Evolutionary conservation across 768 basidiomycete genomes (phyloP).

Genomic region (Psilocybe cyanescens): DNA sequence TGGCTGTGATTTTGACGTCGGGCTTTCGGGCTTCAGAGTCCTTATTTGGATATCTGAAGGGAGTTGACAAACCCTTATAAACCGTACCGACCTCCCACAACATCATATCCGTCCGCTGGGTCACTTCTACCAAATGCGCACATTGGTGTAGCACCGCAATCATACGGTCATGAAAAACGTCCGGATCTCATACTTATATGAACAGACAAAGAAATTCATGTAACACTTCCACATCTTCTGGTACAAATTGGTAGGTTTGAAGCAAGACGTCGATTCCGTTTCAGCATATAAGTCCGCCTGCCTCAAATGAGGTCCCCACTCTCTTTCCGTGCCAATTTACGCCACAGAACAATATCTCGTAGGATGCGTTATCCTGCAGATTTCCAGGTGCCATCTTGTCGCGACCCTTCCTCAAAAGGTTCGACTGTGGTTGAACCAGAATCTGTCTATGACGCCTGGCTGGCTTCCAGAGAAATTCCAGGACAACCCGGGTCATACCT

Average conservation of each 20-base stretch:
- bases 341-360: slow-evolving; percentile 37
- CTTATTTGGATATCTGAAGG: slow-evolving; percentile 43
- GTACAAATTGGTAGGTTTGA: slow-evolving; percentile 31
- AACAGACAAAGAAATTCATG: slow-evolving; percentile 33
- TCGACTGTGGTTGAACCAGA: slow-evolving; percentile 26
- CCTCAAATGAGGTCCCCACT: slow-evolving; percentile 34
- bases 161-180: slow-evolving; percentile 49
- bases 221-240: slow-evolving; percentile 24
- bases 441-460: slow-evolving; percentile 56
- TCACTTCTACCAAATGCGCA: slow-evolving; percentile 49
- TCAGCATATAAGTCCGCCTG: slow-evolving; percentile 31
- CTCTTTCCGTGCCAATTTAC: slow-evolving; percentile 42
- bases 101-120: slow-evolving; percentile 36
- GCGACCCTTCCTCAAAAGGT: slow-evolving; percentile 25
- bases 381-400: slow-evolving; percentile 34
- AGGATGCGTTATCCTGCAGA: slow-evolving; percentile 41
- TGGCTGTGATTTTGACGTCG: slow-evolving; percentile 27
- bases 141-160: slow-evolving; percentile 43
- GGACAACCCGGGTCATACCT: slow-evolving; percentile 48
- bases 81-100: slow-evolving; percentile 22
- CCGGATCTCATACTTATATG: slow-evolving; percentile 49
- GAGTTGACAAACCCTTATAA: slow-evolving; percentile 24
- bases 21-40: slow-evolving; percentile 25
- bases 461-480: slow-evolving; percentile 57
- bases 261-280: slow-evolving; percentile 26